Base-by-base conservation (phyloP, 257 asterid genomes). In the Verbascum thapsus region DNA sequence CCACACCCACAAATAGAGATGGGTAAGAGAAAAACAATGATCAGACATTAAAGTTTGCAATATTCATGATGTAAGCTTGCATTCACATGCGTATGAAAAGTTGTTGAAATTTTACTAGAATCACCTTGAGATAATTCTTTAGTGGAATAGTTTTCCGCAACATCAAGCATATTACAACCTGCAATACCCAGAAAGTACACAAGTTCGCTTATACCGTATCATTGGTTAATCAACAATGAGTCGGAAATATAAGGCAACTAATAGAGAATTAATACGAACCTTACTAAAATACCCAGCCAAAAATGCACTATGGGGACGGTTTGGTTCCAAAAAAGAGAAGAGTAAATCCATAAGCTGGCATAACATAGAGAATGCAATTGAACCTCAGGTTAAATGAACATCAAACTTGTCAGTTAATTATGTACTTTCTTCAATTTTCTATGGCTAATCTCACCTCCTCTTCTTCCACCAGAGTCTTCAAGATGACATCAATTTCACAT, bases 221-320 rank as follows among this genome's bases (percentile, higher is more conserved):
- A 6, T 17, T 51, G 69, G 22, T 37, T 35, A 70, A 61, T 63
- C 40, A 59, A 67, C 26, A 38, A 42, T 65, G 53, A 34, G 71
- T 3, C 63, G 7, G 38, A 68, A n/a, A 61, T 40, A 73, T 40
- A 54, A 44, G 3, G 59, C 45, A 54, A 44, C 51, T 18, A 26
- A 47, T 66, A 50, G 72, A 39, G 15, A 66, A 66, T 68, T 45
- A 43, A 48, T 53, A 52, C 81, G 41, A 70, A 90, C 99, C 95
- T 94, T 94, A 80, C 98, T 87, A 74, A 94, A 94, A 74, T 94
- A 94, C 73, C 97, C 99, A 58, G 99, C 96, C 79, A 94, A 64
- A 68, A 87, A 58, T 34, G 98, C 95, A 67, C 96, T 83, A 67
- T 94, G 99, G 51, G 81, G 81, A 48, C 84, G 95, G 65, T 77